Conservation (phyloP, 2,329 filamentous ascomycete genomes). For the Xylariaceae sp. region DNA sequence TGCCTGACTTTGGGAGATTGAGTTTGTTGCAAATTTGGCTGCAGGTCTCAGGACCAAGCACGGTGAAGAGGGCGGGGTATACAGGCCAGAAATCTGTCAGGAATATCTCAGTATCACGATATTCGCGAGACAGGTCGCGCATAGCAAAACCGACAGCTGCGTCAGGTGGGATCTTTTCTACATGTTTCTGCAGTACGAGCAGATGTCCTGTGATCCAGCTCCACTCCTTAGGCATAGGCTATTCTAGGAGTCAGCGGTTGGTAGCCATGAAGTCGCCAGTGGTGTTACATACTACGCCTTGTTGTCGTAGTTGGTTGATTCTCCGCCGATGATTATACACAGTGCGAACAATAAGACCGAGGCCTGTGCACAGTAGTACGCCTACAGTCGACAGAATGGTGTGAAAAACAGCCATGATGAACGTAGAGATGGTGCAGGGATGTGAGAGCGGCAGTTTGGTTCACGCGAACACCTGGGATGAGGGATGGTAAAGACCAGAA, state of each 20-base stretch:
- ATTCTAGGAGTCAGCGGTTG: not conserved
- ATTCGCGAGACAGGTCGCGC: constrained; percentile 12
- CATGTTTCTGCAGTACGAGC: constrained; percentile 14
- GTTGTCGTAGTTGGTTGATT: constrained; percentile 7
- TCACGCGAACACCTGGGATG: no score
- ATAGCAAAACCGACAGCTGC: constrained; percentile 14
- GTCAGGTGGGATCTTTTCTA: constrained; percentile 11
- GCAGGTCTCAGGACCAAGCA: no score
- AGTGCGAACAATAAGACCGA: not conserved
- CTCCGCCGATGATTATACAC: constrained; percentile 5
- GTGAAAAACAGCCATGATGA: no score
- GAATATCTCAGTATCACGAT: constrained; percentile 12
- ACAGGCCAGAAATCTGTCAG: constrained; percentile 16
- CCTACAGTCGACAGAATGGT: constrained; percentile 5
- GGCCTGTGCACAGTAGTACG: not conserved
- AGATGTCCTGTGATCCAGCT: constrained; percentile 14
- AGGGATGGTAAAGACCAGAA: no score
- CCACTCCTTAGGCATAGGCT: constrained; percentile 19
- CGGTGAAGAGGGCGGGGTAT: constrained; percentile 13
- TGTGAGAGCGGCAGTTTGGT: no score
- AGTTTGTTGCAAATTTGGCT: no score
- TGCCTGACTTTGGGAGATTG: constrained; percentile 12
- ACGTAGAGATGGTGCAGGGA: no score
- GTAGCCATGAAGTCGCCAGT: not conserved
- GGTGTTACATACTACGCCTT: constrained; percentile 10